Evolutionary conservation across 768 basidiomycete species (phyloP).

Genomic region (Suillus subaureus): DNA sequence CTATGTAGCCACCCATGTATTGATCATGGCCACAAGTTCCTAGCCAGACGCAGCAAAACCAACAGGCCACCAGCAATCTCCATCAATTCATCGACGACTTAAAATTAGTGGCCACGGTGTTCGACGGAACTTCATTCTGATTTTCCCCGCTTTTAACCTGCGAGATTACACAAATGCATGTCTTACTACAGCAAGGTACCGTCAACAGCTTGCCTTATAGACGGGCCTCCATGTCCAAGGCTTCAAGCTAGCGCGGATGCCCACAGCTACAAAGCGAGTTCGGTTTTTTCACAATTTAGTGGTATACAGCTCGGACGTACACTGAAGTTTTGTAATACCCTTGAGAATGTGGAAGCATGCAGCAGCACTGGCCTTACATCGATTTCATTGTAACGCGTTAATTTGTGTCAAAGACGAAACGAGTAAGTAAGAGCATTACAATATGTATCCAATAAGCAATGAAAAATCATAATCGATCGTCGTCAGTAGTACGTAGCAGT

Average conservation of each 20-base stretch:
- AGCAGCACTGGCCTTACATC: background rate
- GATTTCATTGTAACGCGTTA: background rate
- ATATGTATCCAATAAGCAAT: background rate
- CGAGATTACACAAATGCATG: background rate
- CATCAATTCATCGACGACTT: background rate
- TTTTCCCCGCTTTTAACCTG: too few species aligned
- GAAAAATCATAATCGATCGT: background rate
- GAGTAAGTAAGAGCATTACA: background rate
- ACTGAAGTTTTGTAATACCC: background rate
- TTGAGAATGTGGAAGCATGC: background rate
- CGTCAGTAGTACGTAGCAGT: background rate
- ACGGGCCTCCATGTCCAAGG: background rate
- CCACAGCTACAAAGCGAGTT: background rate
- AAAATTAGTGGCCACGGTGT: background rate
- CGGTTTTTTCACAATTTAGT: background rate
- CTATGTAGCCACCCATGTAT: background rate
- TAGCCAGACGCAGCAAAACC: background rate
- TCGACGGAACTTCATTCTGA: background rate
- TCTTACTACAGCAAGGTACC: background rate
- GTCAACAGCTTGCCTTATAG: background rate
- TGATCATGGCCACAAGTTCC: background rate
- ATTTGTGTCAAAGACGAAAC: background rate
- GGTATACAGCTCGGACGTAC: background rate
- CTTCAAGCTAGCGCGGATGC: background rate
- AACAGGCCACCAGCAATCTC: background rate